Percentiles rank a stretch among this genome's conserved stretches.
These are phyloP conservation scores for Alternaria alternata DNA, from an alignment of 2,329 filamentous ascomycete genomes.

Conservation along the genomic window DNA sequence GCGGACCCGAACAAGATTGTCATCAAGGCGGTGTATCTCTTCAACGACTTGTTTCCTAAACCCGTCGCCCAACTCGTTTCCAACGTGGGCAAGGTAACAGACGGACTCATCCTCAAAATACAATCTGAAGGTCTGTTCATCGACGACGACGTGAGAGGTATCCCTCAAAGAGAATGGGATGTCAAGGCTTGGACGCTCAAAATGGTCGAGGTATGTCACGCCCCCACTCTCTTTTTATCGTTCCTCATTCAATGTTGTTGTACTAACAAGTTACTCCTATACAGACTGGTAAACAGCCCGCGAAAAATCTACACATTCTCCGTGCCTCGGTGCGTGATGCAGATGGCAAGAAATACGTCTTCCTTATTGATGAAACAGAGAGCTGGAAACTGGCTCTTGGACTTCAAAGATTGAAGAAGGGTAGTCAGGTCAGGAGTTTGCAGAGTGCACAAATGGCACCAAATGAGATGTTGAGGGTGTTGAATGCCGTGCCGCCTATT, in stretches of 20 bases:
- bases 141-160: constrained; percentile 89
- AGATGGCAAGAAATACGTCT: constrained; percentile 69
- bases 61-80: constrained; percentile 90
- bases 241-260: background rate
- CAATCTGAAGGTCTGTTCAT: constrained; percentile 96
- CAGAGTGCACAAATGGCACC: constrained; percentile 62
- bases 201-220: constrained; percentile 69
- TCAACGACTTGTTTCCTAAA: constrained; percentile 89
- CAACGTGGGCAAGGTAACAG: constrained; percentile 83
- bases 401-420: constrained; percentile 63
- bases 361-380: constrained; percentile 66
- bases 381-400: constrained; percentile 70
- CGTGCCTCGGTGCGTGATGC: constrained; percentile 66
- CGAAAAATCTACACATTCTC: constrained; percentile 61
- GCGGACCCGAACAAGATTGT: constrained; percentile 96
- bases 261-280: constrained; percentile 15
- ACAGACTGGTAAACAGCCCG: constrained; percentile 55
- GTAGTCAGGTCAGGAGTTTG: constrained; percentile 63
- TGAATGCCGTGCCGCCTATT: constrained; percentile 45
- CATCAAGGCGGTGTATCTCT: constrained; percentile 90
- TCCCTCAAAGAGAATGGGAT: constrained; percentile 98
- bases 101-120: constrained; percentile 90
- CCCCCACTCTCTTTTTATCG: background rate
- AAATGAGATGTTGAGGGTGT: constrained; percentile 51
- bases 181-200: constrained; percentile 98